Base-by-base conservation (phyloP, 2,329 filamentous ascomycete species). In the Aspergillus fructus region DNA sequence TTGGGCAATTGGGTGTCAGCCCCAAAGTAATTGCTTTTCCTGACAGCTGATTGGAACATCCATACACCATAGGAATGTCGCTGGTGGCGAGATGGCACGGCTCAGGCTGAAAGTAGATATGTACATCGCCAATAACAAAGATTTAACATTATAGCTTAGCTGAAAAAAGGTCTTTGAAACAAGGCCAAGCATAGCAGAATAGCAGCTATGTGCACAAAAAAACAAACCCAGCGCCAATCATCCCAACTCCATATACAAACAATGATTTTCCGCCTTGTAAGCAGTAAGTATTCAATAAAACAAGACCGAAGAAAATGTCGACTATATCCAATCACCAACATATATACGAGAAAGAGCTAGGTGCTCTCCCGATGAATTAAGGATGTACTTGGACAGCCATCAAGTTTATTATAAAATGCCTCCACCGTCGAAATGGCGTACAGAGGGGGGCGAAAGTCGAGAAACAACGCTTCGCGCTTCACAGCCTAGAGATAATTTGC, bases 401-500 rank as follows among this genome's bases (percentile, higher is more conserved):
- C 27, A 8, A 30, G 12, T 48, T n/a, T 33, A 43, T 19, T 27
- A 46, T 43, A 49, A 46, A 7, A 53, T 55, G 49, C 23, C 27
- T 39, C 53, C 55, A 34, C 24, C 49, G n/a, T 34, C 23, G 43
- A 50, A 21, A 15, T 41, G 24, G 40, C 40, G n/a, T 19, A 23
- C 37, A 3, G 23, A 41, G 17, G 30, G 21, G 21, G 30, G 33
- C 6, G 15, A 23, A 49, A 21, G 12, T 42, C 15, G 13, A 12
- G 17, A 46, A 33, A 40, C 12, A 17, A 13, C 12, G 37, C 17
- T 42, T 34, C 34, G 5, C 15, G 43, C 23, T 42, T 34, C 41
- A 13, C 17, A 34, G 23, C 19, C 59, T 59, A 61, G 42, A 64
- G 54, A 39, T 67, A 62, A 63, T 67, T 71, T 54, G 71, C 52